A percentile compares a stretch with the other conserved stretches of the same genome.
Conservation (phyloP, 495 filamentous ascomycete genomes). For the Penicillium parvum region DNA sequence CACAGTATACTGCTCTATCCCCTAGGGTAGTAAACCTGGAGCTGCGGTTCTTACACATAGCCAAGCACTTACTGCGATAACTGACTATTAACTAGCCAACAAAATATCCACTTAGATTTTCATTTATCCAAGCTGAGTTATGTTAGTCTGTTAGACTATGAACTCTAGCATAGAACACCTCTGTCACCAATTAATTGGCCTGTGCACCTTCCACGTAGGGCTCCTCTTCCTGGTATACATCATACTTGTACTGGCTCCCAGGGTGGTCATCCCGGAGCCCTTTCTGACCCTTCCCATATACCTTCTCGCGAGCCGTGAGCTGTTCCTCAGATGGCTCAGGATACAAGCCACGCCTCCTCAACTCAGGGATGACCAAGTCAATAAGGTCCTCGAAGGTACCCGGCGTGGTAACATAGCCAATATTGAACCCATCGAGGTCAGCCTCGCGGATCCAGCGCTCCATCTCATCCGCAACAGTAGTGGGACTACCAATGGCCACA, state of each 20-base stretch:
- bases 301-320: constrained; percentile 55
- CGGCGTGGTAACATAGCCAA: constrained; percentile 51
- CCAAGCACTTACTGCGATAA: too few species aligned
- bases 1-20: too few species aligned
- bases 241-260: constrained; percentile 54
- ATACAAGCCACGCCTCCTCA: constrained; percentile 49
- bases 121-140: too few species aligned
- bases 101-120: too few species aligned
- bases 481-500: constrained; percentile 48
- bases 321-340: constrained; percentile 36
- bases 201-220: constrained; percentile 11
- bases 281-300: constrained; percentile 55
- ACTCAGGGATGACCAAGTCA: constrained; percentile 56
- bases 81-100: too few species aligned
- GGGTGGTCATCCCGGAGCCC: constrained; percentile 50
- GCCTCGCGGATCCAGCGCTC: constrained; percentile 55
- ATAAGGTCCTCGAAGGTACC: constrained; percentile 61
- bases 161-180: too few species aligned
- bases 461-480: constrained; percentile 54
- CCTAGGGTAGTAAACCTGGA: too few species aligned
- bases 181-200: too few species aligned
- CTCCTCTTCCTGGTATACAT: constrained; percentile 50
- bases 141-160: too few species aligned
- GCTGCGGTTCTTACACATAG: too few species aligned
- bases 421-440: constrained; percentile 60